Evolutionary conservation across 306 rosid species (phyloP).

Genomic region (Sindora glabra): DNA sequence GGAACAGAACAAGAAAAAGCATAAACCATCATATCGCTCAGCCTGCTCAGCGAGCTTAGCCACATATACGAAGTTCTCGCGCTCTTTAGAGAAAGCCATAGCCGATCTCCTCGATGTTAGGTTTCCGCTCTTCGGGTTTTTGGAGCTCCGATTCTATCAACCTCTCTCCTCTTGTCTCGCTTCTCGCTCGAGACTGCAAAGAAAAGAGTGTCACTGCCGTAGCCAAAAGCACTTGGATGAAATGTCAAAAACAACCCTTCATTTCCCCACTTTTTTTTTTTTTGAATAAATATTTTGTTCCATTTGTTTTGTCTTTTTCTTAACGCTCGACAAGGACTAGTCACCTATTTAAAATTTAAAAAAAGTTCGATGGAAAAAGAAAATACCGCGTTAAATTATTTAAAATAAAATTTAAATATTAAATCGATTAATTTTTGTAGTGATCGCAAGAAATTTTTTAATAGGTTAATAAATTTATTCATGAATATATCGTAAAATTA

Average conservation of each 20-base stretch:
- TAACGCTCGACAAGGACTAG: no score
- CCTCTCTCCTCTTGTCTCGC: neutral
- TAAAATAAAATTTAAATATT: no score
- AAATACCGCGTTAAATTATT: no score
- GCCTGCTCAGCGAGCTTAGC: slow-evolving; percentile 96
- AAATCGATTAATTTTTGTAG: no score
- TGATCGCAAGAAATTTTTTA: no score
- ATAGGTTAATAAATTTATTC: no score
- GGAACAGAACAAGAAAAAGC: neutral
- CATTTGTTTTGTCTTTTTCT: neutral
- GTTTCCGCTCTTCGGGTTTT: slow-evolving; percentile 27
- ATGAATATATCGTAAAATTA: no score
- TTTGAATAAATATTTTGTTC: neutral
- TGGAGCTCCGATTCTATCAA: no score
- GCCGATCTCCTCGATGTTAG: slow-evolving; percentile 44
- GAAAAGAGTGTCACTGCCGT: slow-evolving; percentile 1
- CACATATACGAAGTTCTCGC: slow-evolving; percentile 61
- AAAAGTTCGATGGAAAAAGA: neutral
- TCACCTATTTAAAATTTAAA: no score
- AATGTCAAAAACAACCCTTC: slow-evolving; percentile 19
- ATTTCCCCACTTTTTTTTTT: neutral
- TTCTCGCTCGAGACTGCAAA: neutral
- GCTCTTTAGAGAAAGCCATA: slow-evolving; percentile 71
- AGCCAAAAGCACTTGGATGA: neutral
- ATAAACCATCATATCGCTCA: slow-evolving; percentile 78